Evolutionary conservation across 768 basidiomycete species (phyloP).

Genomic region (Trametes cinnabarina): DNA sequence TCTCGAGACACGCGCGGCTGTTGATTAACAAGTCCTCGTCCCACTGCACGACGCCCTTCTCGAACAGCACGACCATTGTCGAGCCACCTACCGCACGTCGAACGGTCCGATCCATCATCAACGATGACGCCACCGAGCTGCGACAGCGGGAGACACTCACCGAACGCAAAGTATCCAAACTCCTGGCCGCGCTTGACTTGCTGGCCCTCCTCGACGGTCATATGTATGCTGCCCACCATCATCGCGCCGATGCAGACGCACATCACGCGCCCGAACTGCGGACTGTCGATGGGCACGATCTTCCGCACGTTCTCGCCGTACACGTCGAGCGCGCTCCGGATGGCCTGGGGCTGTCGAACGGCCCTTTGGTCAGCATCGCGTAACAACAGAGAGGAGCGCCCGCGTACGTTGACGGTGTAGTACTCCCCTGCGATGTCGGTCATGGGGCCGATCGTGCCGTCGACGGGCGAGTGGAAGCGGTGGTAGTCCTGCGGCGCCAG

Average conservation of each 20-base stretch:
- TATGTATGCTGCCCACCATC: slow-evolving; percentile 92
- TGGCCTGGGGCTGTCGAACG: slow-evolving; percentile 75
- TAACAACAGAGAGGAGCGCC: slow-evolving; percentile 25
- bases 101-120: neutral
- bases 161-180: slow-evolving; percentile 94
- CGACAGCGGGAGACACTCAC: slow-evolving; percentile 42
- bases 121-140: neutral
- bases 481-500: slow-evolving; percentile 96
- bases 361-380: neutral
- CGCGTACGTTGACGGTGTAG: slow-evolving; percentile 84
- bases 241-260: slow-evolving; percentile 90
- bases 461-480: slow-evolving; percentile 87
- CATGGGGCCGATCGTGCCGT: slow-evolving; percentile 81
- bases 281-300: slow-evolving; percentile 88
- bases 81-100: slow-evolving; percentile 84
- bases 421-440: slow-evolving; percentile 86
- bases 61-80: slow-evolving; percentile 88
- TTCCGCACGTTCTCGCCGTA: slow-evolving; percentile 94
- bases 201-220: slow-evolving; percentile 84
- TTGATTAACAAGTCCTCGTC: slow-evolving; percentile 89
- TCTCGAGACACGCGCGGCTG: slow-evolving; percentile 83
- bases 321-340: slow-evolving; percentile 85
- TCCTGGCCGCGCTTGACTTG: slow-evolving; percentile 81
- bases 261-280: slow-evolving; percentile 89
- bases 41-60: slow-evolving; percentile 82